Evolutionary conservation across 192 early-diverging fungal genomes (phyloP).

Genomic region (Funneliformis mosseae): DNA sequence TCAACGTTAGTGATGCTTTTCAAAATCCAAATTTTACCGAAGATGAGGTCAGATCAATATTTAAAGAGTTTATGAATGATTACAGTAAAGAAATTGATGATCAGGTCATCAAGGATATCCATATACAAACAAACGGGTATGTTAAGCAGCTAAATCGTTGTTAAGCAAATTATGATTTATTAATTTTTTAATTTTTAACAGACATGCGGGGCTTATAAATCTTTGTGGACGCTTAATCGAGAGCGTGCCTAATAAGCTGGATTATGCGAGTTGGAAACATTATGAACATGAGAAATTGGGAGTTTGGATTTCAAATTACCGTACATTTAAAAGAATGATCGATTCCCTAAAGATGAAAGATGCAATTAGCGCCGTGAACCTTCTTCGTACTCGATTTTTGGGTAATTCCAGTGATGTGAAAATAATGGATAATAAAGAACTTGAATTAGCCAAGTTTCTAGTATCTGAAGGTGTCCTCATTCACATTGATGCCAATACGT

Average conservation of each 20-base stretch:
- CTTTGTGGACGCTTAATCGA: slow-evolving; percentile 26
- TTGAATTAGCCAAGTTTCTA: slow-evolving; percentile 3
- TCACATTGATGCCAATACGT: not conserved
- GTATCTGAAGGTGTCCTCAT: slow-evolving; percentile 13
- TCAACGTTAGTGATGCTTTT: not conserved
- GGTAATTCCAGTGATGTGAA: slow-evolving; percentile 7
- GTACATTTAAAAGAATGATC: slow-evolving; percentile 13
- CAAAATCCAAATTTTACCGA: slow-evolving; percentile 14
- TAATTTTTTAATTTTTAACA: slow-evolving; percentile 8
- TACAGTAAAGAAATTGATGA: not conserved
- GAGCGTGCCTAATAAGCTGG: not conserved
- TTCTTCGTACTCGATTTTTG: slow-evolving; percentile 26
- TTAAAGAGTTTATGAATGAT: not conserved
- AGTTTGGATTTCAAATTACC: not conserved
- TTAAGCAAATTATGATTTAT: too few relatives aligned
- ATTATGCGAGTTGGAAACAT: too few relatives aligned
- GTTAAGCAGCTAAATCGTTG: not conserved
- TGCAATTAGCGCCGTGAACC: not conserved
- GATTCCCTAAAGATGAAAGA: not conserved
- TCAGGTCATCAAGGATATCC: slow-evolving; percentile 4
- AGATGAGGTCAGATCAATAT: not conserved
- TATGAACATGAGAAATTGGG: not conserved
- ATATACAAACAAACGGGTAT: slow-evolving; percentile 14
- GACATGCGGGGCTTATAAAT: slow-evolving; percentile 11
- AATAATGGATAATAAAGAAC: not conserved